phyloP scores from a whole-genome alignment of 2,329 filamentous ascomycete genomes.

The Penicillium hesseltinei region DNA sequence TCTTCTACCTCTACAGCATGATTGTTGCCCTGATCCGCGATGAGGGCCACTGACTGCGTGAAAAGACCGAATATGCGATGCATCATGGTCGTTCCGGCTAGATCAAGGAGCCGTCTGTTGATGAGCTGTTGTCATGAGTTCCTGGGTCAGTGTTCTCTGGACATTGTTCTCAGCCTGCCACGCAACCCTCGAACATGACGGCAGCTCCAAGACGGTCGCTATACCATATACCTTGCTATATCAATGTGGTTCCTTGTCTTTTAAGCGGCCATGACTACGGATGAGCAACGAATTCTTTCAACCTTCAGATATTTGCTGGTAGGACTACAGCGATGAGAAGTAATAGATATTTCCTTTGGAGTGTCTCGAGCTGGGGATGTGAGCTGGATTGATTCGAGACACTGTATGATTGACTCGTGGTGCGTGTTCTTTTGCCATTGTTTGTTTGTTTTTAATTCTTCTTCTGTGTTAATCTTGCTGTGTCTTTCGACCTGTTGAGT shows the following conservation, averaged over 20 bases:
- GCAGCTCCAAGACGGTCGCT: not conserved
- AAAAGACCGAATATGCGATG: constrained; percentile 41
- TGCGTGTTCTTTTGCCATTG: constrained; percentile 16
- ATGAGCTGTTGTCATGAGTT: constrained; percentile 2
- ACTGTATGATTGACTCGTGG: constrained; percentile 8
- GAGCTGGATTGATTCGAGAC: constrained; percentile 12
- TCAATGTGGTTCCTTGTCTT: constrained; percentile 1
- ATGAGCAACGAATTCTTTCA: constrained; percentile 18
- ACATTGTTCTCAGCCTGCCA: not conserved
- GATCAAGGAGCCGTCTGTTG: constrained; percentile 10
- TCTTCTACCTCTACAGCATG: constrained; percentile 99
- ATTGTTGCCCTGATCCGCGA: constrained; percentile 95
- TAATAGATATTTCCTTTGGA: constrained; percentile 17
- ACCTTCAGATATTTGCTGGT: constrained; percentile 16
- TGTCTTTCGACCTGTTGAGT: constrained; percentile 27
- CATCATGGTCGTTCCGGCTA: constrained; percentile 33
- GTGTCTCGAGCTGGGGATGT: constrained; percentile 10
- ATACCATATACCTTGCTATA: constrained; percentile 14
- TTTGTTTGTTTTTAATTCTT: constrained; percentile 25
- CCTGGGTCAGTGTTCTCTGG: not conserved
- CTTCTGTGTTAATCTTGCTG: constrained; percentile 24
- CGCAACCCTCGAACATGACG: constrained; percentile 2
- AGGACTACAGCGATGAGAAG: constrained; percentile 9
- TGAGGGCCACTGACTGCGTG: constrained; percentile 71
- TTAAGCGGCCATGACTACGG: constrained; percentile 7